Conservation (phyloP, 163 green algal species). For the Prototheca wickerhamii region DNA sequence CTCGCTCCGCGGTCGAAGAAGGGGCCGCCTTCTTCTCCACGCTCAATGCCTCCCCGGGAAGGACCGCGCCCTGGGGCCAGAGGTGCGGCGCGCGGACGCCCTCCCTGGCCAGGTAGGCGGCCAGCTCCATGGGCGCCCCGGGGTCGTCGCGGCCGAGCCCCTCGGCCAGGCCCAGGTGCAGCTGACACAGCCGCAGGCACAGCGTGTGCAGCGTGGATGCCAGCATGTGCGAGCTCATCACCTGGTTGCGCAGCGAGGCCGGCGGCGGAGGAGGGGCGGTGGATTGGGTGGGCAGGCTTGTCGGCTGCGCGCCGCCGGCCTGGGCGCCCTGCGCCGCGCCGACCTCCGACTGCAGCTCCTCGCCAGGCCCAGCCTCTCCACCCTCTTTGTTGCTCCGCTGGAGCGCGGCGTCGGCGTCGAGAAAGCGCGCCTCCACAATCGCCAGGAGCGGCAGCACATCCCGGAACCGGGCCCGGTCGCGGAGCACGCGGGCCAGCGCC, state of each 20-base stretch:
- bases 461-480: constrained; percentile 2
- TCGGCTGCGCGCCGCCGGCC: too few relatives aligned
- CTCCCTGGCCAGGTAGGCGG: not conserved
- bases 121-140: not conserved
- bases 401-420: not conserved
- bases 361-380: too few relatives aligned
- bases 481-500: not conserved
- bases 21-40: too few relatives aligned
- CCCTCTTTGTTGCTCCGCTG: too few relatives aligned
- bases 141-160: not conserved
- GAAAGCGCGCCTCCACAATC: constrained; percentile 2
- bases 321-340: not conserved
- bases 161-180: not conserved
- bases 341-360: not conserved
- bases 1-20: not conserved
- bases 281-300: too few relatives aligned
- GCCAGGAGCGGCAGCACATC: not conserved
- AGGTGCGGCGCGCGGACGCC: too few relatives aligned
- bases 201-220: not conserved
- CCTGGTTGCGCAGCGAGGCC: not conserved
- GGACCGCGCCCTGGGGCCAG: too few relatives aligned
- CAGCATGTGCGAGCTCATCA: not conserved
- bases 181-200: not conserved
- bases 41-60: too few relatives aligned
- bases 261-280: too few relatives aligned